phyloP scores from a whole-genome alignment of 116 monocot genomes.

The Phalaenopsis hybrid region DNA sequence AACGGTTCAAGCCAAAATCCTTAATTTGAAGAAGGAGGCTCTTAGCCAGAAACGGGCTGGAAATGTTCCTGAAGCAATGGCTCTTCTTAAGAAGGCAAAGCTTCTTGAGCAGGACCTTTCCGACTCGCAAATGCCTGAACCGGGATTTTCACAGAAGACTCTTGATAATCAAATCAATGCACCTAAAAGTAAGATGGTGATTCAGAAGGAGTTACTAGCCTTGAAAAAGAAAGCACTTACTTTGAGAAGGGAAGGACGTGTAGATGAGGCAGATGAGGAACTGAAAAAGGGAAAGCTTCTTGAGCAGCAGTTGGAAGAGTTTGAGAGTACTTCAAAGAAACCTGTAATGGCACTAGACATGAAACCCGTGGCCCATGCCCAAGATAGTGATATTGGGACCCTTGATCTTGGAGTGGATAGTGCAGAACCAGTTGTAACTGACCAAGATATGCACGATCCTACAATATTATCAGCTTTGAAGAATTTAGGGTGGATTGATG shows the following conservation, averaged over 20 bases:
- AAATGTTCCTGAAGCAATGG: conserved; percentile 62
- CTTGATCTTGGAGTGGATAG: conserved; percentile 29
- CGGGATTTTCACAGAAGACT: conserved; percentile 15
- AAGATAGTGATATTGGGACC: conserved; percentile 17
- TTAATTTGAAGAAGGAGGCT: conserved; percentile 72
- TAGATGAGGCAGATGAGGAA: conserved; percentile 85
- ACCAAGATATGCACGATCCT: conserved; percentile 84
- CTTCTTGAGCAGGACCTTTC: conserved; percentile 60
- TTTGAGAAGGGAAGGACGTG: conserved; percentile 74
- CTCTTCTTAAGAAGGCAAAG: conserved; percentile 78
- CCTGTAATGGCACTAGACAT: conserved; percentile 13
- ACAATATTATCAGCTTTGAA: conserved; percentile 57
- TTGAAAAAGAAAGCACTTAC: conserved; percentile 91
- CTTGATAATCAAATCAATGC: conserved; percentile 13
- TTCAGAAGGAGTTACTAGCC: conserved; percentile 83
- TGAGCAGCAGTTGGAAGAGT: conserved; percentile 69
- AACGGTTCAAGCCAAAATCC: conserved; percentile 32
- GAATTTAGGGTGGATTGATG: conserved; percentile 79
- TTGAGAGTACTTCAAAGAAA: conserved; percentile 32
- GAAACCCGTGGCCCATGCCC: conserved; percentile 17
- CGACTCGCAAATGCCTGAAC: conserved; percentile 12
- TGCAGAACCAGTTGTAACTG: conserved; percentile 57
- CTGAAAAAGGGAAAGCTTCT: conserved; percentile 74
- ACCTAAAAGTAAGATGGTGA: conserved; percentile 53
- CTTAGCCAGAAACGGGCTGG: conserved; percentile 64